Conservation (phyloP, 495 filamentous ascomycete genomes). For the Aspergillus campestris region DNA sequence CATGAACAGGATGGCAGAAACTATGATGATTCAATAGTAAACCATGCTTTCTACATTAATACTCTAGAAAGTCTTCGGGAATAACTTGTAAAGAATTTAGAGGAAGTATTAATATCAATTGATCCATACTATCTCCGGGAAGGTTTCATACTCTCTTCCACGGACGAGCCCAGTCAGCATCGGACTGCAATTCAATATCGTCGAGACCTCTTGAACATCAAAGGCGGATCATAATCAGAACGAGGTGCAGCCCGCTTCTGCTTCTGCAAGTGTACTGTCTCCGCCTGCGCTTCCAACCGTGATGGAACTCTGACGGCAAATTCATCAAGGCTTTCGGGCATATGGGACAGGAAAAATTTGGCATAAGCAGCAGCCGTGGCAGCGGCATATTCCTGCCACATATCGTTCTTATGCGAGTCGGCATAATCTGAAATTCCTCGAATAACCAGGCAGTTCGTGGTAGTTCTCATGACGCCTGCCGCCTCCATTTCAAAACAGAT, state of each 20-base stretch:
- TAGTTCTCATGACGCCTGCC: not conserved
- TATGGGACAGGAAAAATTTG: not conserved
- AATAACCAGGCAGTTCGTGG: not conserved
- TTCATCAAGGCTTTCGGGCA: not conserved
- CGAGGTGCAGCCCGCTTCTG: not conserved
- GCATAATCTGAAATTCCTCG: not conserved
- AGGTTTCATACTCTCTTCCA: no score
- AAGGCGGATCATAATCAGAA: not conserved
- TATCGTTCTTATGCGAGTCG: slow-evolving; percentile 1
- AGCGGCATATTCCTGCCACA: slow-evolving; percentile 1
- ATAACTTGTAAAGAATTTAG: no score
- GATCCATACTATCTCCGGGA: no score
- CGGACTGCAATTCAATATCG: no score
- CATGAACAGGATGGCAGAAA: no score
- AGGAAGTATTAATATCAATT: no score
- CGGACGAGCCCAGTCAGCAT: no score
- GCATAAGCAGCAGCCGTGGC: not conserved
- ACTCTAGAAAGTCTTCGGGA: no score
- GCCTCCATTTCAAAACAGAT: slow-evolving; percentile 1
- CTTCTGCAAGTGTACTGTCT: not conserved
- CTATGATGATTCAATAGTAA: no score
- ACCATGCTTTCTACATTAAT: no score
- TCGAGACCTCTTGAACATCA: no score
- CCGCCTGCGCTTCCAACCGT: not conserved
- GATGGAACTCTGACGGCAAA: not conserved